Evolutionary conservation across 768 basidiomycete species (phyloP).

Genomic region (Polyporus arcularius): DNA sequence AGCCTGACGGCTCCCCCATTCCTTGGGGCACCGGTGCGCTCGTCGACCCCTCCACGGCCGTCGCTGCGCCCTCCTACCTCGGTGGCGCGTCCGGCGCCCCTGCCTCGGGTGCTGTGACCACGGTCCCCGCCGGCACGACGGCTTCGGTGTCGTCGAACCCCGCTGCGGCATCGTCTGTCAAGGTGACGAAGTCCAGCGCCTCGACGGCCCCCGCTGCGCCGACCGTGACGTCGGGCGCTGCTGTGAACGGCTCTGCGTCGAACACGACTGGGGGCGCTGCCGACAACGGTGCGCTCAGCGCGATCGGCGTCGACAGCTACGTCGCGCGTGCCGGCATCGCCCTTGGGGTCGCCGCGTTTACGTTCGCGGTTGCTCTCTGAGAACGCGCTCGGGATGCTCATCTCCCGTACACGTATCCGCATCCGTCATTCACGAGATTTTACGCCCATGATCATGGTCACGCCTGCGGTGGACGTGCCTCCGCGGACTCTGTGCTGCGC

Average conservation of each 20-base stretch:
- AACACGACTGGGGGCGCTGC: conserved; percentile 6
- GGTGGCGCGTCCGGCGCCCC: conserved; percentile 7
- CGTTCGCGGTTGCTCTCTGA: conserved; percentile 26
- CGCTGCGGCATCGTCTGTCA: neutral
- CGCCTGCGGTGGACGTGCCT: neutral
- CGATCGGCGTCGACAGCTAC: conserved; percentile 17
- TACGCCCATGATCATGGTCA: neutral
- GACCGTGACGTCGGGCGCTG: neutral
- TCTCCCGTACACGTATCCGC: too few species aligned
- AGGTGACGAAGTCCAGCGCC: conserved; percentile 6
- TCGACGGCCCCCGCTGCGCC: conserved; percentile 5
- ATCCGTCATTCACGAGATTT: neutral
- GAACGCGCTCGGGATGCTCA: neutral
- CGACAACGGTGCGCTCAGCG: conserved; percentile 14
- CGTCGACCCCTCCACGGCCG: conserved; percentile 39
- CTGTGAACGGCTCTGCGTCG: neutral
- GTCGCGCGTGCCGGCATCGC: conserved; percentile 22
- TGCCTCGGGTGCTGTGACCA: neutral
- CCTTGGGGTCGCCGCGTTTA: conserved; percentile 24
- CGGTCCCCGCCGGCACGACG: conserved; percentile 5
- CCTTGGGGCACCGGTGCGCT: conserved; percentile 71
- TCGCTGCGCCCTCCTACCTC: conserved; percentile 24
- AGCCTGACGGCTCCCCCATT: conserved; percentile 49
- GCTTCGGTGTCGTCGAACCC: conserved; percentile 5
- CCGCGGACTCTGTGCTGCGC: neutral